These are phyloP conservation scores for Hirschioporus abietinus DNA, from an alignment of 768 basidiomycete species.

Conservation along the genomic window DNA sequence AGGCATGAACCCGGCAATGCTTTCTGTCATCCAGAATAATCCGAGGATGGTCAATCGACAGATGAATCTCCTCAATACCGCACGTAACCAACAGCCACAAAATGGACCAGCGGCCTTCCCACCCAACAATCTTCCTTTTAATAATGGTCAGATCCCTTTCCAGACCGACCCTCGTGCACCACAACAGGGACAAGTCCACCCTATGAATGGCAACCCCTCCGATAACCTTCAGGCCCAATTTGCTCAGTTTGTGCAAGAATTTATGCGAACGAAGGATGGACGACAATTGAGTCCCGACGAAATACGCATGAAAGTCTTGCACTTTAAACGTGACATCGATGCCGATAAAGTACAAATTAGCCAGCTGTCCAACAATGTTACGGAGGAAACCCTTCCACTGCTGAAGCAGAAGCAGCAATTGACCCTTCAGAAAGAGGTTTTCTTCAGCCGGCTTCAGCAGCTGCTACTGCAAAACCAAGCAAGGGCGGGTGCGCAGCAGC, in stretches of 20 bases:
- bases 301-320: not conserved
- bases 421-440: not conserved
- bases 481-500: not conserved
- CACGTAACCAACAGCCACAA: constrained; percentile 35
- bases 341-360: not conserved
- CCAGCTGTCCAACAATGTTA: not conserved
- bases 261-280: constrained; percentile 27
- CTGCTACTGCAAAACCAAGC: not conserved
- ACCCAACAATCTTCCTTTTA: constrained; percentile 17
- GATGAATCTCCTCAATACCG: constrained; percentile 41
- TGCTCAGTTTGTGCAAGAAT: constrained; percentile 14
- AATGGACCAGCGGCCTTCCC: constrained; percentile 33
- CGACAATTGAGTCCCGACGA: not conserved
- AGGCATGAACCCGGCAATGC: constrained; percentile 25
- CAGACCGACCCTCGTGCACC: constrained; percentile 18
- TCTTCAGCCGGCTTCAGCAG: not conserved
- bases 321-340: not conserved
- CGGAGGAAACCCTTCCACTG: not conserved
- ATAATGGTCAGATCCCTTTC: constrained; percentile 35
- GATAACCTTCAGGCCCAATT: constrained; percentile 24
- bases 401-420: not conserved
- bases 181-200: constrained; percentile 34
- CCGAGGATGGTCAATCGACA: constrained; percentile 32
- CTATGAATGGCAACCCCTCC: constrained; percentile 47
- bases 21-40: constrained; percentile 34